phyloP scores from a whole-genome alignment of 2,329 filamentous ascomycete genomes.

The Berkeleyomyces basicola region DNA sequence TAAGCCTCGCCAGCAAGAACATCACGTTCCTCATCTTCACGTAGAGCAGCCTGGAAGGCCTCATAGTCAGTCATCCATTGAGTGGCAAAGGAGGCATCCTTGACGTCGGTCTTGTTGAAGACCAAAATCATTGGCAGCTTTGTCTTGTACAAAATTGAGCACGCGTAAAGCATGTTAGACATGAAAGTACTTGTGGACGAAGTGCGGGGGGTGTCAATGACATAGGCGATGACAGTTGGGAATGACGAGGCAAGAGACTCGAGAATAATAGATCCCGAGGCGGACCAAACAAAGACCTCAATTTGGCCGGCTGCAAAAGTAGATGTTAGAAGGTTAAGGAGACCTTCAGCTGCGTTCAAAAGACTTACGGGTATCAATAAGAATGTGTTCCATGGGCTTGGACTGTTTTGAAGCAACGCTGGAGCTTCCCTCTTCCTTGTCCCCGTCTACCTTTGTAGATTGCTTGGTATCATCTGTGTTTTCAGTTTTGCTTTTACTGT shows the following conservation, averaged over 20 bases:
- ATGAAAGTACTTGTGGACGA: slow-evolving; percentile 93
- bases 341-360: background rate
- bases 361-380: slow-evolving; percentile 62
- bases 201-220: slow-evolving; percentile 91
- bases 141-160: slow-evolving; percentile 96
- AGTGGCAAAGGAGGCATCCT: slow-evolving; percentile 78
- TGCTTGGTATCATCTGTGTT: slow-evolving; percentile 81
- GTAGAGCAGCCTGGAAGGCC: slow-evolving; percentile 74
- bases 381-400: slow-evolving; percentile 60
- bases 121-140: slow-evolving; percentile 97
- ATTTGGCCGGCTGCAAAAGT: slow-evolving; percentile 62
- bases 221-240: slow-evolving; percentile 90
- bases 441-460: slow-evolving; percentile 75
- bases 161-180: slow-evolving; percentile 99
- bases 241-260: slow-evolving; percentile 87
- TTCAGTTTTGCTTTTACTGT: slow-evolving; percentile 79
- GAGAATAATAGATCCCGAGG: slow-evolving; percentile 82
- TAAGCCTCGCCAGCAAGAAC: slow-evolving; percentile 59
- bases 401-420: slow-evolving; percentile 41
- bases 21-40: slow-evolving; percentile 61
- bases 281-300: slow-evolving; percentile 97
- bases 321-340: background rate
- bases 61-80: slow-evolving; percentile 99
- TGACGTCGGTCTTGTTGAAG: slow-evolving; percentile 97
- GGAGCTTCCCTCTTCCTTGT: slow-evolving; percentile 71